Evolutionary conservation across 345 rosid genomes (phyloP), one percentile per base, ranked within the genome.

Genomic region (Eucalyptus lansdowneana): DNA sequence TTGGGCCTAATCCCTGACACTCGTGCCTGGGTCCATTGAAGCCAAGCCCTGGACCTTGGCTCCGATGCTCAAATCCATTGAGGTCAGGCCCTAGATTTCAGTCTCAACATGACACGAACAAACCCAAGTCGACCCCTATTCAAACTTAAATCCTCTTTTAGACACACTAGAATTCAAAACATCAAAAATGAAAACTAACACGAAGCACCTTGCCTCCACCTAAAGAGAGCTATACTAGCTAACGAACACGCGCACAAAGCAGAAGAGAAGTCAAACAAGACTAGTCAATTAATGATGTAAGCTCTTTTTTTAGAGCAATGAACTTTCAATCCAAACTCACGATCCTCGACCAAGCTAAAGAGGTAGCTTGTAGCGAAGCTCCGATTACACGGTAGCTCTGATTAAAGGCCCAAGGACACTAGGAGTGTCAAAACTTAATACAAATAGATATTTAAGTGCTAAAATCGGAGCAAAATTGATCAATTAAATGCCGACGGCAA

Each of bases 401-500:
- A 53, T 53, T 53, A 50, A 14, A 50, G 17, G 14, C 17, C 6
- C 7, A 14, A 14, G 17, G 17, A 50, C 16, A 50, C 16, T 50
- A 50, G 6, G 51, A 50, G 3, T 50, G 16, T 5, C 16, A 50
- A 50, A 50, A 50, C 6, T 50, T 50, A 1, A 6, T 2, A 50
- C 51, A 50, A 14, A 50, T 0, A 0, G 53, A 50, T 1, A 50
- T 6, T 50, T 50, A 14, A 50, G 19, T 2, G 19, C 1, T 3
- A 50, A 50, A 50, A 50, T 50, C 7, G 1, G 1, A 50, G 7
- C 17, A 50, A 50, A 14, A 50, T 50, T 0, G 7, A 50, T 14
- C 0, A 14, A 0, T 50, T 50, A 50, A n/a, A 3, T 50, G 3
- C 1, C 3, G 0, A 50, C 0, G n/a, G n/a, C 3, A 3, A 50